Base-by-base conservation (phyloP, 495 filamentous ascomycete genomes). In the Hypoxylon cercidicola region DNA sequence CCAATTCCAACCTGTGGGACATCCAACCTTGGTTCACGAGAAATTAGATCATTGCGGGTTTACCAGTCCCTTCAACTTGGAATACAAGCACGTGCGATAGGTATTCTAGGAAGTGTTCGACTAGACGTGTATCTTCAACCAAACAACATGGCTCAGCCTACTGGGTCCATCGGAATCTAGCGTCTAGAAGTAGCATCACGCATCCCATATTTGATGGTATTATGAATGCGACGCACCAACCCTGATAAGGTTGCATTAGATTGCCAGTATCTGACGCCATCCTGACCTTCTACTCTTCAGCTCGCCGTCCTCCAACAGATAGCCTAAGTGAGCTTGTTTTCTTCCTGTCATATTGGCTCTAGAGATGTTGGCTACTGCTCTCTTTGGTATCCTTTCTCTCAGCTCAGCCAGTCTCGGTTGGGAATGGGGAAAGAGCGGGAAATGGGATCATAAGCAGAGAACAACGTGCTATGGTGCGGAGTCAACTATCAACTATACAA, bases 401-500 rank as follows among this genome's bases (percentile, higher is more conserved):
- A 57, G 49, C 45, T 58, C 58, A 16, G 44, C 54, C 3, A 25
- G 50, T 9, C 15, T 63, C 5, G 62, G 62, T 18, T 65, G 56
- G 55, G 56, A 65, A 57, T 65, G 55, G 66, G 61, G 61, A 16
- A 57, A 58, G 32, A 64, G 61, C 39, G 53, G 54, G 46, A 64
- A 57, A 52, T 64, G 61, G 61, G 32, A 46, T 52, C 25, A 25
- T 11, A 53, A 51, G 13, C 52, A 55, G 44, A 46, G 48, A 41
- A 47, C 43, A 9, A 43, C 43, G 16, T 55, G 40, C 30, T 71
- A 77, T 39, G 46, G 53, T 25, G 19, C 25, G 37, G 52, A 55
- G 40, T 55, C 57, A 5, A 68, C 66, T n/a, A 77, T 89, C 47
- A 80, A 85, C 48, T 92, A 91, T 68, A 82, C 83, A 2, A 85